phyloP scores from a whole-genome alignment of 1,139 yeast species.

The Blastobotrys indianensis region DNA sequence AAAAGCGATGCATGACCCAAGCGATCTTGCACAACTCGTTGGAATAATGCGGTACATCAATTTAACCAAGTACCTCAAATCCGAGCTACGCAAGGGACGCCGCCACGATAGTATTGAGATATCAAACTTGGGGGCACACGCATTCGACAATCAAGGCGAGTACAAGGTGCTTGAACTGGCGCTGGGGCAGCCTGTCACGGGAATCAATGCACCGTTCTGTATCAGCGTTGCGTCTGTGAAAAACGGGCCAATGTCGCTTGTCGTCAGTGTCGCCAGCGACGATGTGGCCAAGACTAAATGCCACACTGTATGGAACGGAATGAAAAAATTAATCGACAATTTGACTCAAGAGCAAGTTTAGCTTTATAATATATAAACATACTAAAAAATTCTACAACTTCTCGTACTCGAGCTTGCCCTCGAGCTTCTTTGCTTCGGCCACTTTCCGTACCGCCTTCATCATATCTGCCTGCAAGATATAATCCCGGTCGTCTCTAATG shows the following conservation, averaged over 20 bases:
- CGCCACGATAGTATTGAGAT: conserved; percentile 9
- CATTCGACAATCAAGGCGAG: not conserved
- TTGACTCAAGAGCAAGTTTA: not conserved
- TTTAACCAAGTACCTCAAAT: conserved; percentile 11
- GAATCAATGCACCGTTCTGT: conserved; percentile 11
- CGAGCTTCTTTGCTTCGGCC: conserved; percentile 93
- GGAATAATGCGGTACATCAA: conserved; percentile 18
- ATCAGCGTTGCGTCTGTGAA: conserved; percentile 10
- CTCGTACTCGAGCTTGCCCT: conserved; percentile 92
- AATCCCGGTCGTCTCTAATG: conserved; percentile 94
- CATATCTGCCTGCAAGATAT: conserved; percentile 85
- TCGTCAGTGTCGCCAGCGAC: conserved; percentile 11
- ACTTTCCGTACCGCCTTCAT: conserved; percentile 98
- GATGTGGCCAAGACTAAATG: conserved; percentile 9
- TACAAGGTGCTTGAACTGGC: conserved; percentile 8
- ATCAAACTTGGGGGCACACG: conserved; percentile 13
- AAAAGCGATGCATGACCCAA: conserved; percentile 5
- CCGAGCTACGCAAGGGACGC: not conserved
- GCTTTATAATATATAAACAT: not conserved
- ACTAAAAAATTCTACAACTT: conserved; percentile 49
- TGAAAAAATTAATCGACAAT: conserved; percentile 1
- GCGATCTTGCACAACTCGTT: conserved; percentile 12
- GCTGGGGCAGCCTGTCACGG: conserved; percentile 12
- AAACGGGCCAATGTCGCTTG: conserved; percentile 8
- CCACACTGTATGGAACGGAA: not conserved